Evolutionary conservation across 208 protist genomes (phyloP).

Genomic region (Leishmania turanica): DNA sequence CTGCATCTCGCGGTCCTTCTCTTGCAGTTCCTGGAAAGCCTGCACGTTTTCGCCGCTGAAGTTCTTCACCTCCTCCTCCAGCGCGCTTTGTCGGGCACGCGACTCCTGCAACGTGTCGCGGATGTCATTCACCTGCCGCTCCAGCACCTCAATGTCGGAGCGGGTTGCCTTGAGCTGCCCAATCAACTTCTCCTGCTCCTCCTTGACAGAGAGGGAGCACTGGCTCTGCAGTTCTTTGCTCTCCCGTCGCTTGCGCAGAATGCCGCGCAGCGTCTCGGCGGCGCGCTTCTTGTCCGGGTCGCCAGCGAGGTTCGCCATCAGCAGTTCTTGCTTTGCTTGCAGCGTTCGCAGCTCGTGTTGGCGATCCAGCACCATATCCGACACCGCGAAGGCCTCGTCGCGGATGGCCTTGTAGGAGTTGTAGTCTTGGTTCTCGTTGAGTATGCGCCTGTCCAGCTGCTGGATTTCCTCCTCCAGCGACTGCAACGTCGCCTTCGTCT

Average conservation of each 20-base stretch:
- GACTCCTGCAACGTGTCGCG: constrained; percentile 80
- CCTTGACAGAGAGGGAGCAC: constrained; percentile 82
- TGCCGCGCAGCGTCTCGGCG: constrained; percentile 65
- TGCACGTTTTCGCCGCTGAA: constrained; percentile 88
- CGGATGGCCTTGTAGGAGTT: constrained; percentile 68
- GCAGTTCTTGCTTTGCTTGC: constrained; percentile 81
- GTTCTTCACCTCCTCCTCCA: constrained; percentile 86
- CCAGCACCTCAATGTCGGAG: constrained; percentile 84
- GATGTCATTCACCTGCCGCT: constrained; percentile 81
- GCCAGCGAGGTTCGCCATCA: constrained; percentile 74
- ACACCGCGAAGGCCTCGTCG: constrained; percentile 74
- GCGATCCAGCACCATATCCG: constrained; percentile 76
- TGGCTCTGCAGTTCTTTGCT: constrained; percentile 72
- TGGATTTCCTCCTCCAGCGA: constrained; percentile 82
- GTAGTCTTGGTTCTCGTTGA: constrained; percentile 81
- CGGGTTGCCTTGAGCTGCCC: constrained; percentile 78
- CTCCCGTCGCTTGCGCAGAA: constrained; percentile 77
- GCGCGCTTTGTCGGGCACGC: constrained; percentile 52
- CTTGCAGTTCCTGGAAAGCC: constrained; percentile 84
- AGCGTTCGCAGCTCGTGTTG: constrained; percentile 86
- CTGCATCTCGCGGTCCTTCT: constrained; percentile 87
- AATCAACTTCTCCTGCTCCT: constrained; percentile 84
- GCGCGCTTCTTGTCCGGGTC: constrained; percentile 83
- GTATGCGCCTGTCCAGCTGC: constrained; percentile 72
- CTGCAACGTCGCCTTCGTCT: constrained; percentile 62